Percentiles rank a stretch among this genome's conserved stretches.
phyloP scores from a whole-genome alignment of 352 stramenopile species.

The Blastocystis sp. region DNA sequence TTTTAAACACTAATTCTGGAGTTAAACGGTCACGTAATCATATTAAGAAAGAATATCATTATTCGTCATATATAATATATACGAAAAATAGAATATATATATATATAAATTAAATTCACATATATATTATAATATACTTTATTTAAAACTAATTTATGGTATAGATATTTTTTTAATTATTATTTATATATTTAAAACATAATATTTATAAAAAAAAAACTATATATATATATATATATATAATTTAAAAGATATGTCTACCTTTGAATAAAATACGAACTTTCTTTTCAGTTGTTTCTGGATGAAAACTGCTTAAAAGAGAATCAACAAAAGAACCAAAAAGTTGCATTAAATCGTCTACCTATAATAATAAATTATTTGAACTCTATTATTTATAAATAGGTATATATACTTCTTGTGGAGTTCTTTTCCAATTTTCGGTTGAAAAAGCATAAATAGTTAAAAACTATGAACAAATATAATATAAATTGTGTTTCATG shows the following conservation, averaged over 20 bases:
- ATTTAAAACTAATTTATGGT: too few species aligned
- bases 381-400: too few species aligned
- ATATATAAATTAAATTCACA: too few species aligned
- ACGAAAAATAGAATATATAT: too few species aligned
- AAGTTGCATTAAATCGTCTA: constrained; percentile 23
- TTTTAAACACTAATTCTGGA: constrained; percentile 6
- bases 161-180: too few species aligned
- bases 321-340: constrained; percentile 8
- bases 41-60: constrained; percentile 1
- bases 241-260: constrained; percentile 28
- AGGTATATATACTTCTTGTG: constrained; percentile 60
- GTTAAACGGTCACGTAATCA: constrained; percentile 10
- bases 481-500: constrained; percentile 62
- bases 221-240: too few species aligned
- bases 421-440: constrained; percentile 76
- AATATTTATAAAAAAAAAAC: too few species aligned
- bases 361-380: background rate
- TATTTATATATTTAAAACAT: too few species aligned
- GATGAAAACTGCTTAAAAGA: constrained; percentile 8
- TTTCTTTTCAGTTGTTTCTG: constrained; percentile 20
- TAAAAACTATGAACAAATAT: too few species aligned
- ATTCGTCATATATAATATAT: too few species aligned
- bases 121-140: too few species aligned
- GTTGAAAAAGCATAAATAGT: constrained; percentile 84
- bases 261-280: constrained; percentile 19